Evolutionary conservation across 2,329 filamentous ascomycete species (phyloP).

Genomic region (Cyphellophora attinorum): DNA sequence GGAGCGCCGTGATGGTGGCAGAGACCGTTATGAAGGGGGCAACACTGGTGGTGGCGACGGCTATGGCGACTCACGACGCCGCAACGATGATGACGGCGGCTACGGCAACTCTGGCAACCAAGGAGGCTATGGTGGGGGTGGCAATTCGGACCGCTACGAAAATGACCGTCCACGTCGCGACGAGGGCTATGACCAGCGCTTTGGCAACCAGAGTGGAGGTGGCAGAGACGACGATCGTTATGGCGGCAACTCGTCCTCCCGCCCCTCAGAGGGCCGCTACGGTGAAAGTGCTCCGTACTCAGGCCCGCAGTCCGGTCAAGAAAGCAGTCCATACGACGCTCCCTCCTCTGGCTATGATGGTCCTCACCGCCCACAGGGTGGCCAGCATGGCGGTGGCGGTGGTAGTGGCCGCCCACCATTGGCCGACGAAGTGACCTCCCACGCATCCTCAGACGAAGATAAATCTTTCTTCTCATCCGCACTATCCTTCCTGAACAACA

Average conservation of each 20-base stretch:
- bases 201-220: conserved; percentile 8
- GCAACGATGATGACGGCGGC: conserved; percentile 12
- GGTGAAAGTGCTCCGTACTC: conserved; percentile 4
- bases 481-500: conserved; percentile 37
- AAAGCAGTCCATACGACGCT: conserved; percentile 7
- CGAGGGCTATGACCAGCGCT: conserved; percentile 12
- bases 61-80: conserved; percentile 4
- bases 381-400: conserved; percentile 22
- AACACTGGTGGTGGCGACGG: conserved; percentile 6
- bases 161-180: conserved; percentile 9
- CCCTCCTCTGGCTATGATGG: conserved; percentile 11
- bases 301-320: conserved; percentile 7
- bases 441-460: conserved; percentile 48
- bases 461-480: conserved; percentile 51
- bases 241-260: conserved; percentile 6
- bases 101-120: conserved; percentile 8
- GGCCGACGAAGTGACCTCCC: conserved; percentile 45
- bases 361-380: conserved; percentile 1
- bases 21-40: conserved; percentile 7
- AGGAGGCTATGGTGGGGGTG: conserved; percentile 6
- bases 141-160: conserved; percentile 12
- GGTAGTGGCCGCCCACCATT: conserved; percentile 27
- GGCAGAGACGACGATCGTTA: conserved; percentile 12
- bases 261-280: conserved; percentile 2
- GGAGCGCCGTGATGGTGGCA: conserved; percentile 8